Conservation (phyloP, 2,329 filamentous ascomycete genomes). For the Rhinocladiella mackenziei region DNA sequence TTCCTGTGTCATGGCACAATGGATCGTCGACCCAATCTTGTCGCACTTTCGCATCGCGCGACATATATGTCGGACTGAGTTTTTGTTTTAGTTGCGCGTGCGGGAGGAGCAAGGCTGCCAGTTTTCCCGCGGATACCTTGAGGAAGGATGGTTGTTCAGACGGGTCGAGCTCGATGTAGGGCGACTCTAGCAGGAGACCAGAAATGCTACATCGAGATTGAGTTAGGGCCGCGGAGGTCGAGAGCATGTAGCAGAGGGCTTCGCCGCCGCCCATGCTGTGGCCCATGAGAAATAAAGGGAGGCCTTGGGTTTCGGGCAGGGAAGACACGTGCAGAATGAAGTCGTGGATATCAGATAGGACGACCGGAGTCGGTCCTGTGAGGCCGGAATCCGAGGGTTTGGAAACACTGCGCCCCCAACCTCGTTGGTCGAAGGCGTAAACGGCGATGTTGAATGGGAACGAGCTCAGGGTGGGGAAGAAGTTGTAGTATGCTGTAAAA, state of each 20-base stretch:
- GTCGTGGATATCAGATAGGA: constrained; percentile 73
- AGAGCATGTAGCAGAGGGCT: constrained; percentile 58
- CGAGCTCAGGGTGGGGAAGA: constrained; percentile 67
- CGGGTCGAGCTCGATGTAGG: constrained; percentile 70
- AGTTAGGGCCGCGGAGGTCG: constrained; percentile 36
- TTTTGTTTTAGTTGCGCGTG: constrained; percentile 62
- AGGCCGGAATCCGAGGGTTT: constrained; percentile 54
- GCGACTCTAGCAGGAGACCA: constrained; percentile 72
- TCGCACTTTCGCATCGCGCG: constrained; percentile 62
- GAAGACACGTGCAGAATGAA: constrained; percentile 60
- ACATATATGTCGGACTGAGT: constrained; percentile 61
- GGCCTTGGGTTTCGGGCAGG: constrained; percentile 33
- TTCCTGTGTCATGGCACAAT: constrained; percentile 78
- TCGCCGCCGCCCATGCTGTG: constrained; percentile 89
- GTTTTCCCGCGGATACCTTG: constrained; percentile 61
- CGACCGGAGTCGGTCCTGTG: constrained; percentile 67
- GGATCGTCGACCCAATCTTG: constrained; percentile 61
- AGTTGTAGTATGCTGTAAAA: constrained; percentile 63
- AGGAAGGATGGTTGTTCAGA: constrained; percentile 60
- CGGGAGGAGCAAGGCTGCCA: constrained; percentile 66
- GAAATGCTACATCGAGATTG: constrained; percentile 58
- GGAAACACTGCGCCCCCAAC: constrained; percentile 74
- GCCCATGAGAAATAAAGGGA: constrained; percentile 77
- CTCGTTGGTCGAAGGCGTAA: constrained; percentile 76
- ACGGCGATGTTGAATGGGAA: constrained; percentile 65